Evolutionary conservation across 2,329 filamentous ascomycete species (phyloP).

Genomic region (Westerdykella sp.): DNA sequence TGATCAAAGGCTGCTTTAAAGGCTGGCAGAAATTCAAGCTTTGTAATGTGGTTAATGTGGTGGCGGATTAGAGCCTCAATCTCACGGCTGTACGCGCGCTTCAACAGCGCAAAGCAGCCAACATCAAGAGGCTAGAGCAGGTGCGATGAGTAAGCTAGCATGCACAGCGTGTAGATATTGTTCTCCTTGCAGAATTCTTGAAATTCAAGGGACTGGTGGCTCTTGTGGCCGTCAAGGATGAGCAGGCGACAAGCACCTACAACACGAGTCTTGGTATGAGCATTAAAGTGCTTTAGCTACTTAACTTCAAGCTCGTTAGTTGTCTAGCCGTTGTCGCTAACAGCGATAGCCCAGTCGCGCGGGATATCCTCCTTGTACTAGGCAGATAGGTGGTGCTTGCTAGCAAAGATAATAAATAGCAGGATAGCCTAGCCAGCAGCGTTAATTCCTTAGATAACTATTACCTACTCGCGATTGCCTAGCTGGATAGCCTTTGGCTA

Average conservation of each 20-base stretch:
- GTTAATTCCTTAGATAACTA: conserved; percentile 15
- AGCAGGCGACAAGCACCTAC: conserved; percentile 31
- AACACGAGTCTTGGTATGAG: no score
- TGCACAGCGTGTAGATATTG: conserved; percentile 35
- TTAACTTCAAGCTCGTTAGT: conserved; percentile 28
- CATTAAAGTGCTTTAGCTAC: conserved; percentile 35
- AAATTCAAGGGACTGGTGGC: conserved; percentile 32
- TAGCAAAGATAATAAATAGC: conserved; percentile 6
- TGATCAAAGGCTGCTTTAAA: conserved; percentile 17
- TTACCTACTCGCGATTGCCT: conserved; percentile 28
- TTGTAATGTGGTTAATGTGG: conserved; percentile 23
- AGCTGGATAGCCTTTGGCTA: conserved; percentile 4
- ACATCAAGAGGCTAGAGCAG: conserved; percentile 39
- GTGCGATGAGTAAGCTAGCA: conserved; percentile 32
- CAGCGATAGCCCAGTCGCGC: conserved; percentile 20
- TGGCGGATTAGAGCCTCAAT: conserved; percentile 22
- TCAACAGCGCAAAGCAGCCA: conserved; percentile 33
- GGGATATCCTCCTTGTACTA: conserved; percentile 13
- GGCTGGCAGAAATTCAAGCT: conserved; percentile 8
- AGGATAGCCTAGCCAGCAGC: conserved; percentile 2
- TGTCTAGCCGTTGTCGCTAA: conserved; percentile 31
- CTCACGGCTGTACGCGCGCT: conserved; percentile 23
- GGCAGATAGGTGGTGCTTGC: conserved; percentile 2
- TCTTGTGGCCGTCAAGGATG: conserved; percentile 35
- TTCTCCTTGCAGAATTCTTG: no score